Conservation (phyloP, 1,284 basidiomycete genomes). For the Lentinula novae-zelandiae region DNA sequence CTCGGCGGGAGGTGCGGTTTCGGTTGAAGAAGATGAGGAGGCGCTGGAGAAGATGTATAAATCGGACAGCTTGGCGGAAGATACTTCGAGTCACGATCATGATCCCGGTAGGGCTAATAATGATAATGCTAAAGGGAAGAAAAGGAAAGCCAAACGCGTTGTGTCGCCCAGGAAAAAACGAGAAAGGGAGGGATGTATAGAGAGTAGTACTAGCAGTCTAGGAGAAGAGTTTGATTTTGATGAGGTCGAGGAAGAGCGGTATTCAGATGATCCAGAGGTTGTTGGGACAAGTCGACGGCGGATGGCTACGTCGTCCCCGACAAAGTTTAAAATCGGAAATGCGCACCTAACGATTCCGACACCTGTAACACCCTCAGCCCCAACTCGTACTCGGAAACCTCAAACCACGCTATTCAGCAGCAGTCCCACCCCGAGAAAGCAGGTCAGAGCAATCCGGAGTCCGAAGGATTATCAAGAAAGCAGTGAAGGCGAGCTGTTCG, state of each 20-base stretch:
- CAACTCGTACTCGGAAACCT: neutral
- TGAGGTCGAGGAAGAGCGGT: slow-evolving; percentile 9
- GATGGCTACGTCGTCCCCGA: neutral
- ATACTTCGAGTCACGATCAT: neutral
- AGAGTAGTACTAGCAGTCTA: slow-evolving; percentile 14
- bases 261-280: slow-evolving; percentile 3
- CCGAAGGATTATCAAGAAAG: neutral
- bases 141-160: neutral
- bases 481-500: slow-evolving; percentile 27
- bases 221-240: slow-evolving; percentile 30
- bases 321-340: neutral
- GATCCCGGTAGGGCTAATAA: neutral
- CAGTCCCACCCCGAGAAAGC: neutral
- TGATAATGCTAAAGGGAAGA: neutral
- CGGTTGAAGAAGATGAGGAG: slow-evolving; percentile 26
- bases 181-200: neutral
- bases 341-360: neutral
- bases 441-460: neutral
- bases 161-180: slow-evolving; percentile 9
- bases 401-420: neutral
- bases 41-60: slow-evolving; percentile 19
- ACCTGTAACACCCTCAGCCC: neutral
- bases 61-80: slow-evolving; percentile 16
- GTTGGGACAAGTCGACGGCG: neutral
- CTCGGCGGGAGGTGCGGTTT: slow-evolving; percentile 29